A percentile compares a stretch with the other conserved stretches of the same genome.
These are phyloP conservation scores for Ramaria rubella DNA, from an alignment of 768 basidiomycete genomes.

Conservation along the genomic window DNA sequence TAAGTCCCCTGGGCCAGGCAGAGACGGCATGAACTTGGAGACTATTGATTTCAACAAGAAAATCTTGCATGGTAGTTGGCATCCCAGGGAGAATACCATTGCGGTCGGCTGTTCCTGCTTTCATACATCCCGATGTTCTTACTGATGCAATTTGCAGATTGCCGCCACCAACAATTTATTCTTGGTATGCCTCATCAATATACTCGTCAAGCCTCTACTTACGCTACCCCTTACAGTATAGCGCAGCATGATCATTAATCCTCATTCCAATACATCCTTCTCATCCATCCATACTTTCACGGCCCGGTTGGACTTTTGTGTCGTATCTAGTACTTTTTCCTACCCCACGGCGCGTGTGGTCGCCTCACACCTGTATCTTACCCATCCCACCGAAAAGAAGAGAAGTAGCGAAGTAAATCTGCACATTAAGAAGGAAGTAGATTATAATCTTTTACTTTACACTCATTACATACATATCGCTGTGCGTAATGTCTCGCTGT, in stretches of 20 bases:
- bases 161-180: slow-evolving; percentile 96
- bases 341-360: not conserved
- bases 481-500: too few relatives aligned
- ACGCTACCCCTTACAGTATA: slow-evolving; percentile 35
- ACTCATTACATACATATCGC: too few relatives aligned
- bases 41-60: slow-evolving; percentile 95
- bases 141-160: slow-evolving; percentile 46
- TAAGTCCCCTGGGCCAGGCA: slow-evolving; percentile 57
- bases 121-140: not conserved
- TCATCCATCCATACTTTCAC: not conserved
- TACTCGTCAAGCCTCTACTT: not conserved
- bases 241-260: slow-evolving; percentile 44
- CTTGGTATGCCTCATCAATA: slow-evolving; percentile 28
- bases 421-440: not conserved
- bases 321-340: slow-evolving; percentile 9
- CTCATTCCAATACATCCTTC: not conserved
- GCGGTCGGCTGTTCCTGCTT: slow-evolving; percentile 52
- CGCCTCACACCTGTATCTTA: not conserved
- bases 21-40: slow-evolving; percentile 83
- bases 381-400: not conserved
- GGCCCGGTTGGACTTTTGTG: slow-evolving; percentile 11
- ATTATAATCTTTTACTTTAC: slow-evolving; percentile 1
- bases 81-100: slow-evolving; percentile 96
- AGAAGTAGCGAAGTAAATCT: not conserved
- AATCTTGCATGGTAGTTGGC: slow-evolving; percentile 94